phyloP scores from a whole-genome alignment of 2,329 filamentous ascomycete genomes.

The Aspergillus fijiensis region DNA sequence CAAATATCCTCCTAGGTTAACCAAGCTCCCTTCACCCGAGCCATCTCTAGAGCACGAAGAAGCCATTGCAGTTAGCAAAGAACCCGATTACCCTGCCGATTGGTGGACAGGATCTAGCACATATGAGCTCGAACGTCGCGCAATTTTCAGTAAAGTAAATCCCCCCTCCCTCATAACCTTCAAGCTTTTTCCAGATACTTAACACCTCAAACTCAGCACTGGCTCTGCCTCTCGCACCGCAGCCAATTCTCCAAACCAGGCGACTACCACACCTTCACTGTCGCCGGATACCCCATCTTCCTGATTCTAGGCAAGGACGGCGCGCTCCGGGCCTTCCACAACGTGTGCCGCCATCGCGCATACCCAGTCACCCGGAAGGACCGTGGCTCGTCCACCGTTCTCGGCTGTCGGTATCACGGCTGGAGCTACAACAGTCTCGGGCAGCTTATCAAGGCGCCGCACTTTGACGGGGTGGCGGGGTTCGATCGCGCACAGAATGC shows the following conservation, averaged over 20 bases:
- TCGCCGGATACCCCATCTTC: slow-evolving; percentile 59
- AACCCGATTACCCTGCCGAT: slow-evolving; percentile 42
- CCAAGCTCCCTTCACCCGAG: not conserved
- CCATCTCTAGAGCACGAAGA: not conserved
- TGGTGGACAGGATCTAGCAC: slow-evolving; percentile 43
- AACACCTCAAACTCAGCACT: slow-evolving; percentile 25
- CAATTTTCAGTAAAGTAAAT: slow-evolving; percentile 50
- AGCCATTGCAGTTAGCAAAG: slow-evolving; percentile 34
- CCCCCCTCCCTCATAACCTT: not conserved
- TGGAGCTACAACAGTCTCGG: slow-evolving; percentile 62
- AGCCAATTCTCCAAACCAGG: slow-evolving; percentile 53
- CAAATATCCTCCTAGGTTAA: not conserved
- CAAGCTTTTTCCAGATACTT: not conserved
- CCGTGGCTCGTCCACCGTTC: slow-evolving; percentile 52
- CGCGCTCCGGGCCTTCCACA: slow-evolving; percentile 60
- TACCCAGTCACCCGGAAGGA: slow-evolving; percentile 57
- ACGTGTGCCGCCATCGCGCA: slow-evolving; percentile 62
- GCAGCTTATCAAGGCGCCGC: slow-evolving; percentile 60
- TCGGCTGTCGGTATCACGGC: slow-evolving; percentile 62
- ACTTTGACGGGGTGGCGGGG: slow-evolving; percentile 56
- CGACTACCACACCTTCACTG: slow-evolving; percentile 57
- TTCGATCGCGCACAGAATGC: slow-evolving; percentile 59
- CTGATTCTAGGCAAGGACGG: slow-evolving; percentile 53
- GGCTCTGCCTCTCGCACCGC: slow-evolving; percentile 40
- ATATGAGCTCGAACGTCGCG: slow-evolving; percentile 51